Conservation (phyloP, 2,329 filamentous ascomycete species). For the Magnaporthiopsis rhizophila region DNA sequence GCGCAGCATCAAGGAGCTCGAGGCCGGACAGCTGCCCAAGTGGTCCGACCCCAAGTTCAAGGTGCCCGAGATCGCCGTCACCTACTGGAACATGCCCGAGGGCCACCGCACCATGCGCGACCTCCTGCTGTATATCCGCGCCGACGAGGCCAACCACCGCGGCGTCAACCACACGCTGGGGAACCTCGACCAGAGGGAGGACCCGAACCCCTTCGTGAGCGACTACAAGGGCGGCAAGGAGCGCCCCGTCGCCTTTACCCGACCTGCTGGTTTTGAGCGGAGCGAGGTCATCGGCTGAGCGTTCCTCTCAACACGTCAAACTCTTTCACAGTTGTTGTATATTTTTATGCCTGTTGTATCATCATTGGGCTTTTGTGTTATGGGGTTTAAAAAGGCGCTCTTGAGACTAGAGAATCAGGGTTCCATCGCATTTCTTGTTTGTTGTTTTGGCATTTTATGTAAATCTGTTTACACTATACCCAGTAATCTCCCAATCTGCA, state of each 20-base stretch:
- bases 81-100: constrained; percentile 93
- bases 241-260: constrained; percentile 58
- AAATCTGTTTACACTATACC: not conserved
- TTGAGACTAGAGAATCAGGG: not conserved
- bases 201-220: constrained; percentile 88
- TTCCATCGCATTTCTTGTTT: not conserved
- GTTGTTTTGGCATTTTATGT: not conserved
- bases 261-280: constrained; percentile 73
- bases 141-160: constrained; percentile 74
- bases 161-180: constrained; percentile 94
- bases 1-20: constrained; percentile 77
- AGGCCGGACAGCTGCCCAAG: constrained; percentile 71
- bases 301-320: not conserved
- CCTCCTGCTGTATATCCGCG: constrained; percentile 78
- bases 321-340: not conserved
- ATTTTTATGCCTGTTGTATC: not conserved
- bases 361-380: not conserved
- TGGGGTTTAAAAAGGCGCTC: not conserved
- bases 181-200: constrained; percentile 75
- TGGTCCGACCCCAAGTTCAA: constrained; percentile 65
- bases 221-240: constrained; percentile 63
- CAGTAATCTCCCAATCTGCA: not conserved
- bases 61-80: constrained; percentile 81
- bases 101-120: constrained; percentile 76
- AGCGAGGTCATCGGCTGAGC: constrained; percentile 55